Evolutionary conservation across 2,329 filamentous ascomycete genomes (phyloP).

Genomic region (Aspergillus sclerotialis): DNA sequence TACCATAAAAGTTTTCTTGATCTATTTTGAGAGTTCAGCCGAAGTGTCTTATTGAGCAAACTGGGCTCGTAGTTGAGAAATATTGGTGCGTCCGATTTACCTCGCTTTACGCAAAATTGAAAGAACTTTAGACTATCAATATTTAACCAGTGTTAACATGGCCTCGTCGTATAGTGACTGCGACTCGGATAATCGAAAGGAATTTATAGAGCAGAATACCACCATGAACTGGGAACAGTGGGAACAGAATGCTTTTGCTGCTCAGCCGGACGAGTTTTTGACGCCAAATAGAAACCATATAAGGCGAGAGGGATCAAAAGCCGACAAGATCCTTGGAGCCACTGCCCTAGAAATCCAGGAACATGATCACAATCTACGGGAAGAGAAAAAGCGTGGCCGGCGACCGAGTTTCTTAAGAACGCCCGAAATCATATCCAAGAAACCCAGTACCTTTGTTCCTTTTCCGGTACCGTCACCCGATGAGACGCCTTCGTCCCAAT

Average conservation of each 20-base stretch:
- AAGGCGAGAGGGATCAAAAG: constrained; percentile 20
- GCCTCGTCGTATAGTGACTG: too few relatives aligned
- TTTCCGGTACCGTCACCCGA: constrained; percentile 18
- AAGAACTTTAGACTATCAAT: too few relatives aligned
- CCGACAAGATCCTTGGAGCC: constrained; percentile 24
- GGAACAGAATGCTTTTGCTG: background rate
- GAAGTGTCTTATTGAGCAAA: too few relatives aligned
- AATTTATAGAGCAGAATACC: too few relatives aligned
- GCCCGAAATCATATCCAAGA: constrained; percentile 28
- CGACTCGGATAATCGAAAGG: too few relatives aligned
- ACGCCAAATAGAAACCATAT: constrained; percentile 9
- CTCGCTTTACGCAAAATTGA: too few relatives aligned
- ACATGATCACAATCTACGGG: constrained; percentile 13
- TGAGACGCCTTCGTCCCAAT: constrained; percentile 14
- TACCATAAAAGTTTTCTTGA: too few relatives aligned
- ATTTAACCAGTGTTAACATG: too few relatives aligned
- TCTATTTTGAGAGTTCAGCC: too few relatives aligned
- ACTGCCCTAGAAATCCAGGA: constrained; percentile 18
- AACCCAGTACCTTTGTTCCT: constrained; percentile 16
- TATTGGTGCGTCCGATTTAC: too few relatives aligned
- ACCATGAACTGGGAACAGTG: too few relatives aligned
- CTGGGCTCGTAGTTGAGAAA: too few relatives aligned
- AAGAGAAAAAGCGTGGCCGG: constrained; percentile 16
- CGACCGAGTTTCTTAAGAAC: constrained; percentile 37
- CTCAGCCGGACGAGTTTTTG: constrained; percentile 6